phyloP scores from a whole-genome alignment of 2,329 filamentous ascomycete species.

The Aspergillus vadensis region DNA sequence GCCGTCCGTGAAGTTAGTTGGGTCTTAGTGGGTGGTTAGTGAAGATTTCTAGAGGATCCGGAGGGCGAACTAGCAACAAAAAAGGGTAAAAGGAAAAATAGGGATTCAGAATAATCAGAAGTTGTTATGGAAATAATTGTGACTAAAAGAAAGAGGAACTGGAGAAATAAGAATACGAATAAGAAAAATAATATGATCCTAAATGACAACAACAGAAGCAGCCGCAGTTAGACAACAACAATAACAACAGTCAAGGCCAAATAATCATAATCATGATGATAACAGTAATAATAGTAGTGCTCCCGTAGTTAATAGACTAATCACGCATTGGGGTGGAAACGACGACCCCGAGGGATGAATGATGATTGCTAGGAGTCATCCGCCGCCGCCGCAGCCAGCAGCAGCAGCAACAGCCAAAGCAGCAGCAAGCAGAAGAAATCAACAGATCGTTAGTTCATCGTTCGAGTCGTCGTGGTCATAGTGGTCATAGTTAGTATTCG shows the following conservation, averaged over 20 bases:
- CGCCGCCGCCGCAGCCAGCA: no score
- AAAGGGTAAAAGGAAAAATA: neutral
- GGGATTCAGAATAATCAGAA: neutral
- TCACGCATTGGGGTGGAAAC: neutral
- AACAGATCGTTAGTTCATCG: no score
- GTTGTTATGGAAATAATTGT: no score
- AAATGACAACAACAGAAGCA: neutral
- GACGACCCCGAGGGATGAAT: neutral
- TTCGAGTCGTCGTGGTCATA: neutral
- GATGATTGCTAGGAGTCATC: neutral
- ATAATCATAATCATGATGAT: no score
- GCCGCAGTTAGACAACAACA: no score
- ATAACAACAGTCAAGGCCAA: no score
- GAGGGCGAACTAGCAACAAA: neutral
- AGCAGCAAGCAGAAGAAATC: no score
- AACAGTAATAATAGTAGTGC: no score
- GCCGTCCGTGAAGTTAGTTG: constrained; percentile 8
- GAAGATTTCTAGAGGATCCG: neutral
- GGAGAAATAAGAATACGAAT: neutral
- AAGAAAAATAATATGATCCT: neutral
- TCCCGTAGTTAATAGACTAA: neutral
- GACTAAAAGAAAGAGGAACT: neutral
- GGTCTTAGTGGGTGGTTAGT: constrained; percentile 4
- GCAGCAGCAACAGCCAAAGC: neutral
- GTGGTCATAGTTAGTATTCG: constrained; percentile 5